Base-by-base conservation (phyloP, 2,329 filamentous ascomycete species). In the Nemania sp. region DNA sequence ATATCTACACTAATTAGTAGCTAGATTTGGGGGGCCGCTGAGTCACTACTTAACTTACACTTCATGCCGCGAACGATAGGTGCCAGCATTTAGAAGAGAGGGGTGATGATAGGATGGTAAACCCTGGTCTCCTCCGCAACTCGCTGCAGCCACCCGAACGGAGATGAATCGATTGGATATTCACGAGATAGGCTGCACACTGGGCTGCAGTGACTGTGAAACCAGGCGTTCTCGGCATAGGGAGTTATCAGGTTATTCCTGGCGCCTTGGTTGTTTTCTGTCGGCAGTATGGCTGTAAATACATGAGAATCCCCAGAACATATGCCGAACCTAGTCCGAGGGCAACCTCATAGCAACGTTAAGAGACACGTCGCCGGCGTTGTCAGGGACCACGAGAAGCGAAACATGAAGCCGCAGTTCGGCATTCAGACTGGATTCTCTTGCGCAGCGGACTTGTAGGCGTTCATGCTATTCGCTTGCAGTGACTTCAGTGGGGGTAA, bases 351-450 rank as follows among this genome's bases (percentile, higher is more conserved):
- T 41, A 14, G 23, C 22, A 9, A 14, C 23, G 12, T 15, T 19
- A 36, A 41, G 41, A 42, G 47, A 46, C 47, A 55, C 52, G 47
- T 47, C 30, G 42, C 19, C n/a, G 24, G 26, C 24, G 8, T 8
- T 51, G 30, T 17, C n/a, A 51, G 52, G 52, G 20, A n/a, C 52
- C 52, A 51, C 52, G 47, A 39, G 26, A 23, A 42, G 20, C 20
- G 30, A 51, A 20, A 36, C 28, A 26, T 42, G 22, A 37, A 22
- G 41, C 41, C 34, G 42, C 34, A 6, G 45, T 15, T 36, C 34
- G n/a, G 33, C 34, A 19, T 15, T 9, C 3, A 9, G 33, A 36
- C 7, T 2, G 45, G 31, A 22, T 20, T 37, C 8, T 3, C 19
- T 11, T 28, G 30, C 19, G 11, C 33, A 46, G 23, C 17, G 8